Conservation (phyloP, 257 asterid genomes). For the Nicotiana noctiflora region DNA sequence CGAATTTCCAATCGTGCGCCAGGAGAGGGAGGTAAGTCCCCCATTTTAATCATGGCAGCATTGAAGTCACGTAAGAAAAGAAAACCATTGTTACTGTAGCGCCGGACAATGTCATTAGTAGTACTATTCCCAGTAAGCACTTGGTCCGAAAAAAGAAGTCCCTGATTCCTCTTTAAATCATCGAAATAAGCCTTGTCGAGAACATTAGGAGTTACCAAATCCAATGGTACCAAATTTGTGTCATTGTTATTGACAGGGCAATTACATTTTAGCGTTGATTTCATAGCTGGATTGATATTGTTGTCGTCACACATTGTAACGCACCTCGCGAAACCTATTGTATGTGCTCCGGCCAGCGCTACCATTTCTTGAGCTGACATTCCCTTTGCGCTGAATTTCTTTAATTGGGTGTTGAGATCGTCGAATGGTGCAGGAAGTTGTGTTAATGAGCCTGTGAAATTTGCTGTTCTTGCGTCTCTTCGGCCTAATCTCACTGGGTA, state of each 20-base stretch:
- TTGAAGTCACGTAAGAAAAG: not conserved
- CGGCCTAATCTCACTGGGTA: not conserved
- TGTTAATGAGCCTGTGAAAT: not conserved
- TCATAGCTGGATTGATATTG: not conserved
- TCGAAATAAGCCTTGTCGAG: not conserved
- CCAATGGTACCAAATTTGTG: not conserved
- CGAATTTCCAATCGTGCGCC: conserved; percentile 7
- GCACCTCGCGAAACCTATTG: not conserved
- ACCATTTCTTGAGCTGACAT: not conserved
- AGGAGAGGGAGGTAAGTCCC: conserved; percentile 6
- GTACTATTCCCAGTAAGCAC: not conserved
- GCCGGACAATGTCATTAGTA: not conserved
- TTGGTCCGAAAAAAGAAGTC: conserved; percentile 10
- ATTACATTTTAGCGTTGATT: not conserved
- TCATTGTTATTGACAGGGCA: not conserved
- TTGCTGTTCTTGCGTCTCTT: conserved; percentile 7
- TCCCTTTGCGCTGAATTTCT: not conserved
- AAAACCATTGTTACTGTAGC: not conserved
- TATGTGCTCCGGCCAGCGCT: conserved; percentile 7
- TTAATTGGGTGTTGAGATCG: not conserved
- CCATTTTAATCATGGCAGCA: conserved; percentile 10
- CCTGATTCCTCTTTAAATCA: not conserved
- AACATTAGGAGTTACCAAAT: not conserved
- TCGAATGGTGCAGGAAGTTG: conserved; percentile 12
- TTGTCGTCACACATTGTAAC: not conserved